Conservation (phyloP, 1,139 yeast species). For the Taphrina pruni region DNA sequence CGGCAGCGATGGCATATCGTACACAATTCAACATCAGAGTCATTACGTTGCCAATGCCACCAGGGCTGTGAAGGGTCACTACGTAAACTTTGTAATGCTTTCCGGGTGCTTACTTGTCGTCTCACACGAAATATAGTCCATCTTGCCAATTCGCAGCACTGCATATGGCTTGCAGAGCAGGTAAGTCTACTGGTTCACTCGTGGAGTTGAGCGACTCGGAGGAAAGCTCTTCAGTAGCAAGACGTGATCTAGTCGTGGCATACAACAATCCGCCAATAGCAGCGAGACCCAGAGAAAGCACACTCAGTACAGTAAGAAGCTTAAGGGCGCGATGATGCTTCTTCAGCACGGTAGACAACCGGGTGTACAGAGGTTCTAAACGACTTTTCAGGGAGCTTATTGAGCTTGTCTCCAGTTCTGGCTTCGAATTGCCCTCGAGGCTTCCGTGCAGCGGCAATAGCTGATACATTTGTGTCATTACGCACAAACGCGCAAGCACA, state of each 20-base stretch:
- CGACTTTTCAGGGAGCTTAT: no score
- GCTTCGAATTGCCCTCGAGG: neutral
- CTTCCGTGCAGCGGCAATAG: neutral
- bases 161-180: slow-evolving; percentile 11
- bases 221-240: neutral
- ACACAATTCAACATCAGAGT: slow-evolving; percentile 1
- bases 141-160: neutral
- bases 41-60: slow-evolving; percentile 11
- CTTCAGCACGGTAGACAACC: no score
- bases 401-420: no score
- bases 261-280: neutral
- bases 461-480: neutral
- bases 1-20: slow-evolving; percentile 9
- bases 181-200: neutral
- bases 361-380: no score
- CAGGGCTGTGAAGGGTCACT: neutral
- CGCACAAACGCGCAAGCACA: neutral
- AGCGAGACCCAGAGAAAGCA: neutral
- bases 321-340: no score
- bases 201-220: neutral
- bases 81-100: neutral
- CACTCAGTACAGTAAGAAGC: neutral
- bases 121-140: slow-evolving; percentile 4
- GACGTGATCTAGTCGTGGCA: neutral
- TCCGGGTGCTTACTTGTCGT: neutral